Evolutionary conservation across 2,329 filamentous ascomycete species (phyloP).

Genomic region (Colletotrichum siamense): DNA sequence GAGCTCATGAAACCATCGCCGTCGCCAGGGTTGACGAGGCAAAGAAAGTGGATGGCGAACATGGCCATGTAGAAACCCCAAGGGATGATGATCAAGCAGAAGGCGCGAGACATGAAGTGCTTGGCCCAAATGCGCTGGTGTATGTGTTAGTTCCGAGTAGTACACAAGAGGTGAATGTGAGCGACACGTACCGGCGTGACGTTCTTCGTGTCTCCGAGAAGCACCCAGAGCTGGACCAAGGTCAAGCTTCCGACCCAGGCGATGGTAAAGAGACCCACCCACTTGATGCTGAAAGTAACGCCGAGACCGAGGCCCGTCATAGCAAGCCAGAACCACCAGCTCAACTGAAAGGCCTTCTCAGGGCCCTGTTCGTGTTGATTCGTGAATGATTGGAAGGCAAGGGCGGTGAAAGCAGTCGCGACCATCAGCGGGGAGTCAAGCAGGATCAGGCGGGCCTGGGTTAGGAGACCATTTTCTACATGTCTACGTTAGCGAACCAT

Average conservation of each 20-base stretch:
- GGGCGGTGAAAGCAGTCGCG: conserved; percentile 88
- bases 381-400: conserved; percentile 90
- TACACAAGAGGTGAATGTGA: not conserved
- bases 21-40: conserved; percentile 92
- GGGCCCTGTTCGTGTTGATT: conserved; percentile 97
- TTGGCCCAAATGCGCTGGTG: conserved; percentile 81
- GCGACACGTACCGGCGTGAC: conserved; percentile 71
- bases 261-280: conserved; percentile 98
- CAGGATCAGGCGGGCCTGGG: conserved; percentile 93
- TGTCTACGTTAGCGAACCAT: conserved; percentile 29
- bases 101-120: conserved; percentile 88
- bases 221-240: conserved; percentile 89
- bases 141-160: conserved; percentile 17
- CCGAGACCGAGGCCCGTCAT: conserved; percentile 88
- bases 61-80: conserved; percentile 91
- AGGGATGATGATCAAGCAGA: conserved; percentile 92
- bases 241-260: conserved; percentile 96
- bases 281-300: conserved; percentile 94
- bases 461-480: conserved; percentile 91
- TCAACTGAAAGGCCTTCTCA: conserved; percentile 81
- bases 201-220: conserved; percentile 86
- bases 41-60: conserved; percentile 96
- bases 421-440: conserved; percentile 94
- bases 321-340: conserved; percentile 98
- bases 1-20: conserved; percentile 99